Conservation (phyloP, 177 flowering plant genomes). For the Vitis hybrid region DNA sequence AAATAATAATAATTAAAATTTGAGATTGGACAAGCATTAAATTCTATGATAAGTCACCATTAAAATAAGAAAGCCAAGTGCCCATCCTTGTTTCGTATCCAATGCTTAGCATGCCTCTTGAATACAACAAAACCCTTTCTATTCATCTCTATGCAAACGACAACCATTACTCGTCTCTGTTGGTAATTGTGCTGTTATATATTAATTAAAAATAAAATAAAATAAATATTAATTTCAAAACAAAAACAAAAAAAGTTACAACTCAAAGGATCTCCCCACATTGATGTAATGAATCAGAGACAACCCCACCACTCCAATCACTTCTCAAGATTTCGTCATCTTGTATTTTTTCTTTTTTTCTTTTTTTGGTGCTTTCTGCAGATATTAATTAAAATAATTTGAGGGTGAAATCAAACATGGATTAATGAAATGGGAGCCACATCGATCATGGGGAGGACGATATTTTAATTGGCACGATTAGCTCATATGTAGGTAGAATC, state of each 20-base stretch:
- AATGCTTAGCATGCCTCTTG: neutral
- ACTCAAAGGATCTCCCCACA: constrained; percentile 3
- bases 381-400: too few relatives aligned
- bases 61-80: too few relatives aligned
- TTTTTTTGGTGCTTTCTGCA: neutral
- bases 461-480: constrained; percentile 10
- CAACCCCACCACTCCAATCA: neutral
- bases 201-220: constrained; percentile 1
- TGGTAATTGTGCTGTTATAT: constrained; percentile 11
- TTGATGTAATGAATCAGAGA: too few relatives aligned
- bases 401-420: neutral
- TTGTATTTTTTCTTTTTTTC: neutral
- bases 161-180: constrained; percentile 13
- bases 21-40: too few relatives aligned
- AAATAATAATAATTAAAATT: too few relatives aligned
- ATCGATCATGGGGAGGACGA: neutral
- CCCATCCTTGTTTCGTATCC: neutral
- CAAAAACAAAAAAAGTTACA: constrained; percentile 3
- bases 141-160: constrained; percentile 1
- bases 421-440: neutral
- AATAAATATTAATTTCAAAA: neutral
- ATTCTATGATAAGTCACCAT: too few relatives aligned
- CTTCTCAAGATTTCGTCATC: neutral
- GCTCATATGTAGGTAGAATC: neutral
- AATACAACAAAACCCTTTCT: constrained; percentile 2